These are phyloP conservation scores for Ogataea glucozyma DNA, from an alignment of 805 yeast species.

Conservation along the genomic window DNA sequence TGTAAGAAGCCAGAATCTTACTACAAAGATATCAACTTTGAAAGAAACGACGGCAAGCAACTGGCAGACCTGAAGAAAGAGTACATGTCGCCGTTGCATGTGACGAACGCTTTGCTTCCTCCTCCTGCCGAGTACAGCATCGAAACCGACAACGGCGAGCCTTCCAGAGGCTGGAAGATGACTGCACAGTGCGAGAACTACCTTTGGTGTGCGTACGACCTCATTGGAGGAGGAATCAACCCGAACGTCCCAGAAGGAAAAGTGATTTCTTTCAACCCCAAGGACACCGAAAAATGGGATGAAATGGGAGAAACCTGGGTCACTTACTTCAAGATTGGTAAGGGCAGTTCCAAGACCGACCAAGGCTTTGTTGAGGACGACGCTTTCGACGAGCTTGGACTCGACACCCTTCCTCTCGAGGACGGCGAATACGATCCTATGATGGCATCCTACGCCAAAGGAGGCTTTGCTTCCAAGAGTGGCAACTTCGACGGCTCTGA, in stretches of 20 bases:
- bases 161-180: constrained; percentile 57
- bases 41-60: constrained; percentile 28
- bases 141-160: constrained; percentile 39
- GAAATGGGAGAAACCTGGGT: constrained; percentile 58
- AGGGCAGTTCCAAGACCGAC: constrained; percentile 25
- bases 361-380: constrained; percentile 34
- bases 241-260: constrained; percentile 46
- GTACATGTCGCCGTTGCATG: constrained; percentile 42
- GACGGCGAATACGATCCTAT: constrained; percentile 13
- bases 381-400: constrained; percentile 33
- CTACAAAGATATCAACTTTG: constrained; percentile 38
- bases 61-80: constrained; percentile 37
- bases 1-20: constrained; percentile 52
- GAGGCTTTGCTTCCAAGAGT: constrained; percentile 29
- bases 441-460: constrained; percentile 15
- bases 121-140: constrained; percentile 45
- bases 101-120: constrained; percentile 51
- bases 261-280: constrained; percentile 39
- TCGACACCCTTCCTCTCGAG: constrained; percentile 21
- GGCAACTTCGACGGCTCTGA: constrained; percentile 14
- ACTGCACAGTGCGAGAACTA: constrained; percentile 54
- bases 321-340: constrained; percentile 36
- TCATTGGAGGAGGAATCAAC: constrained; percentile 49
- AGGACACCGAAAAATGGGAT: constrained; percentile 37
- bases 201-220: constrained; percentile 62